Evolutionary conservation across 495 filamentous ascomycete species (phyloP), one percentile per base, ranked within the genome.

Genomic region (Bombardia bombarda): DNA sequence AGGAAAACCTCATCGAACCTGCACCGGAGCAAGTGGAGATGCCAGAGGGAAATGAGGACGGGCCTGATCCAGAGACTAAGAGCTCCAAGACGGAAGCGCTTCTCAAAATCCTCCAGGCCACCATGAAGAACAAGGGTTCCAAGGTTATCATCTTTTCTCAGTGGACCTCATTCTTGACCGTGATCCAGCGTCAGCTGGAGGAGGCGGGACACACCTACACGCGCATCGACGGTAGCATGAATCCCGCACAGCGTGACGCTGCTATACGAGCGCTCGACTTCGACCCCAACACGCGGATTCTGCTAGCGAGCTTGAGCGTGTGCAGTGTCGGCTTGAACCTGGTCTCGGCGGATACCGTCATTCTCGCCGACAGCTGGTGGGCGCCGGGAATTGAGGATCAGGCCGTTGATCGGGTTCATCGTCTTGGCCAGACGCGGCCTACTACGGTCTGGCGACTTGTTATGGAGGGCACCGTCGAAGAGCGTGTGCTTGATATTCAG

Each of bases 331-430:
- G 90, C 1, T 69, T 97, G 30, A 96, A 97, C 51, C 77, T 97
- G 12, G 84, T 88, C 0, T 81, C 86, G 0, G 90, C 90, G 1
- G 89, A 90, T 42, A 89, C 90, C 19, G 87, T 92, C 35, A 79
- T 95, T 13, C 69, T 95, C 7, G 74, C 78, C 0, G 90, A 97
- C 56, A 82, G 75, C 33, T 95, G 69, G 90, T 95, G 90, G 87
- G 87, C 88, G 3, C 87, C 88, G 0, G 89, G 87, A 0, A 90
- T 95, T 45, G 90, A 97, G 60, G 88, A 94, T 53, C 90, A 97
- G 54, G 90, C 90, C 20, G 76, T 95, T 2, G 90, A 97, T 56
- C 80, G 90, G 1, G 90, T 95, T 14, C 87, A 95, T 49, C 72
- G 90, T 3, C 74, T 95, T 0, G 90, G 90, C 2, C 90, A 97